phyloP scores from a whole-genome alignment of 441 rosid species.

The Dalechampia spathulata region DNA sequence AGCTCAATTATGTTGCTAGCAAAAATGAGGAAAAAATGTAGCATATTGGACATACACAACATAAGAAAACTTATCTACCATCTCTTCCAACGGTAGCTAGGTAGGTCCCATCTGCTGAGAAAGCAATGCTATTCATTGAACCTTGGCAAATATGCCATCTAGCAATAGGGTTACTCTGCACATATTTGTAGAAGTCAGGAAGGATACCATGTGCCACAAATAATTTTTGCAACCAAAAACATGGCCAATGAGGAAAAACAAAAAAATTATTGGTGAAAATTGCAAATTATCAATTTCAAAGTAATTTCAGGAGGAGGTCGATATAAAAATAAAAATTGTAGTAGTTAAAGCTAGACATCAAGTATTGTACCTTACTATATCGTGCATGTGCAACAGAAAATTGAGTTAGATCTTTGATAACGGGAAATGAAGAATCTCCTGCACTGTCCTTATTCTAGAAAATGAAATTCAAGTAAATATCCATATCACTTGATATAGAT shows the following conservation, averaged over 20 bases:
- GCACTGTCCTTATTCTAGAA: conserved; percentile 74
- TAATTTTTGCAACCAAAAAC: not conserved
- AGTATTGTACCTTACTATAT: conserved; percentile 64
- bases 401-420: conserved; percentile 79
- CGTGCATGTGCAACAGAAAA: conserved; percentile 93
- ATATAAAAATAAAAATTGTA: conserved; percentile 1
- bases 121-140: conserved; percentile 77
- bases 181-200: conserved; percentile 13
- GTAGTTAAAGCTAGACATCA: conserved; percentile 3
- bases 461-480: conserved; percentile 8
- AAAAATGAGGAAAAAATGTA: conserved; percentile 9
- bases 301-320: not conserved
- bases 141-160: conserved; percentile 99
- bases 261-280: not conserved
- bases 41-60: not conserved
- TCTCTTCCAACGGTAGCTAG: conserved; percentile 98
- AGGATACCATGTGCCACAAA: not conserved
- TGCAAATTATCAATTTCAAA: conserved; percentile 3
- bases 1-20: conserved; percentile 10
- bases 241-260: not conserved
- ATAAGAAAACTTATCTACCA: conserved; percentile 38
- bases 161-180: conserved; percentile 93
- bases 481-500: conserved; percentile 15
- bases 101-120: conserved; percentile 74
- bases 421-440: conserved; percentile 84